Conservation (phyloP, 2,329 filamentous ascomycete genomes). For the Aplosporella prunicola region DNA sequence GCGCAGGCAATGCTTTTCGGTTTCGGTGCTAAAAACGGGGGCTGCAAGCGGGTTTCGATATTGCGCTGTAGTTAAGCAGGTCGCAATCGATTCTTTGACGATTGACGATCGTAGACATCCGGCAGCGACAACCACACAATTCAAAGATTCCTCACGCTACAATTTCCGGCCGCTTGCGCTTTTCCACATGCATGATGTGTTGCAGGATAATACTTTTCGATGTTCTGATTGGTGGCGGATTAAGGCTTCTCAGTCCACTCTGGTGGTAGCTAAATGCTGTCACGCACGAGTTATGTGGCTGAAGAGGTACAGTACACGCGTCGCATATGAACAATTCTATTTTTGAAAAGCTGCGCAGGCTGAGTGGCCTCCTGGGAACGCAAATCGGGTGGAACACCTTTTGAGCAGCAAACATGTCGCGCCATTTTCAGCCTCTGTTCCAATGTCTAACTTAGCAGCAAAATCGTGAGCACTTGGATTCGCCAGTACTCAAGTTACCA, state of each 20-base stretch:
- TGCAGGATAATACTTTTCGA: too few species aligned
- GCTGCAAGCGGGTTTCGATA: constrained; percentile 6
- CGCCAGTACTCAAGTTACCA: too few species aligned
- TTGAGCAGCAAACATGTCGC: background rate
- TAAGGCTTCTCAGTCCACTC: constrained; percentile 35
- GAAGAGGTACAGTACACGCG: constrained; percentile 33
- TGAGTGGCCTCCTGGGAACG: constrained; percentile 50
- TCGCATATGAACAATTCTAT: constrained; percentile 22
- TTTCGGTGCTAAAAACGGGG: constrained; percentile 10
- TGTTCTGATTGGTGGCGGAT: constrained; percentile 32
- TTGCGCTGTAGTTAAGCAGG: constrained; percentile 10
- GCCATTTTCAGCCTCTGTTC: too few species aligned
- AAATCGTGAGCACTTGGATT: too few species aligned
- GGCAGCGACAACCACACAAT: constrained; percentile 8
- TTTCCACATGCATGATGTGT: background rate
- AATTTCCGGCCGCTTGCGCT: background rate
- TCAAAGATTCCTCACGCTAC: constrained; percentile 5
- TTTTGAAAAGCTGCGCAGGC: constrained; percentile 56
- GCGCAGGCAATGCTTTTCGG: constrained; percentile 10
- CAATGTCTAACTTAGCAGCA: too few species aligned
- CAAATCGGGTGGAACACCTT: constrained; percentile 56
- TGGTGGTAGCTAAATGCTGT: background rate
- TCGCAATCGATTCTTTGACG: constrained; percentile 4
- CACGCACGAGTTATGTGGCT: constrained; percentile 24
- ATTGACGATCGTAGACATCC: constrained; percentile 11